A percentile compares a stretch with the other conserved stretches of the same genome.
These are phyloP conservation scores for Lactarius psammicola DNA, from an alignment of 768 basidiomycete species.

Conservation along the genomic window DNA sequence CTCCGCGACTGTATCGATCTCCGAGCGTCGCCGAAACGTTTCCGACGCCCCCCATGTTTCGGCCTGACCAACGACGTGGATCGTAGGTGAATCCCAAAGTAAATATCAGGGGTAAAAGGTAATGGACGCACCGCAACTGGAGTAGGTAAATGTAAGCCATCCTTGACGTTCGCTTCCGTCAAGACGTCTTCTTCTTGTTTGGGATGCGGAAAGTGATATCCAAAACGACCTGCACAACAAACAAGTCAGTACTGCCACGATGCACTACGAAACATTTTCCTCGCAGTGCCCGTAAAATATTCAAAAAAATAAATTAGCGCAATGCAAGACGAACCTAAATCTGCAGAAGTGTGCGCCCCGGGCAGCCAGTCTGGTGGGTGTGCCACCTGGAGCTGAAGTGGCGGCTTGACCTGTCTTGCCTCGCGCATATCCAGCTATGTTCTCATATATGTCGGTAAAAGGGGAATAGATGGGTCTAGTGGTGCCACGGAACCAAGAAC, in stretches of 20 bases:
- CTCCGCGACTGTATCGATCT: slow-evolving; percentile 51
- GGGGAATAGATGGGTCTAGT: not conserved
- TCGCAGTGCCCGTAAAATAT: not conserved
- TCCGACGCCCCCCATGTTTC: slow-evolving; percentile 62
- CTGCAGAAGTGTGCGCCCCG: slow-evolving; percentile 59
- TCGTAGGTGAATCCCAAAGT: not conserved
- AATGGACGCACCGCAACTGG: slow-evolving; percentile 56
- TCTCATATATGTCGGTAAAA: slow-evolving; percentile 2
- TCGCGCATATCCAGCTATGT: slow-evolving; percentile 20
- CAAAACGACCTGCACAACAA: slow-evolving; percentile 57
- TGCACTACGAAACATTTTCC: not conserved
- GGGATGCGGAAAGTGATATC: slow-evolving; percentile 72
- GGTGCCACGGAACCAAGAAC: not conserved
- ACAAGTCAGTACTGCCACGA: not conserved
- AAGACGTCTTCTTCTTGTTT: slow-evolving; percentile 75
- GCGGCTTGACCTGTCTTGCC: slow-evolving; percentile 29
- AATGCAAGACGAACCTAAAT: slow-evolving; percentile 53
- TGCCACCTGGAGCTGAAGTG: slow-evolving; percentile 57
- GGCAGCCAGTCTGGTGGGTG: slow-evolving; percentile 75
- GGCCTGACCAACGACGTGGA: slow-evolving; percentile 41
- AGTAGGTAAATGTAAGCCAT: slow-evolving; percentile 54
- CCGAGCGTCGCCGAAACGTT: slow-evolving; percentile 50
- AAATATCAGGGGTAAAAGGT: not conserved
- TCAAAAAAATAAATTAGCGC: too few relatives aligned
- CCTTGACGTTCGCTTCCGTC: slow-evolving; percentile 60